Evolutionary conservation across 2,329 filamentous ascomycete genomes (phyloP), one percentile per base, ranked within the genome.

Genomic region (Sordariomycetes sp.): DNA sequence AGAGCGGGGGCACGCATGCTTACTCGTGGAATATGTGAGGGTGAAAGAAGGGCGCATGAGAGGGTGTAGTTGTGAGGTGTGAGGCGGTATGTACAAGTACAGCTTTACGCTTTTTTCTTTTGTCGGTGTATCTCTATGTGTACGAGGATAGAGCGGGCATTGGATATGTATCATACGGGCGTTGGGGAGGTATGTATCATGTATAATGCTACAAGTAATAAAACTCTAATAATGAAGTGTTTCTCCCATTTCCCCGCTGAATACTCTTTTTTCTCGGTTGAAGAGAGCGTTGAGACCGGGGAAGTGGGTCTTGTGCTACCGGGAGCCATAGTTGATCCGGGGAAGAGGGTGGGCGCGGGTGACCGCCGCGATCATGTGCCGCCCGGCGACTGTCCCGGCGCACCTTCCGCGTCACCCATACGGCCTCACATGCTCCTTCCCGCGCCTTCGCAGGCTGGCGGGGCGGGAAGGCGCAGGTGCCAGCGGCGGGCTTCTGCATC

Each of bases 1-100:
- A 32, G 28, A 28, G 24, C 22, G 53, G 43, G 34, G 28, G 25
- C 34, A 58, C 56, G 35, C 56, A 58, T 20, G 56, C 50, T 14
- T 58, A 58, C n/a, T 52, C 56, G 35, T 58, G 56, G 56, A 35
- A 37, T 18, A 37, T 57, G 46, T 57, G 25, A 53, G 24, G 24
- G 22, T 11, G 46, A n/a, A n/a, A n/a, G 46, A 51, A 11, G n/a
- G 20, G 22, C n/a, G 43, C 18, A 18, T 20, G 3, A 3, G 16
- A 11, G 20, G 11, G 46, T 12, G 10, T 16, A 11, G n/a, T 25
- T 32, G 50, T 20, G 14, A 11, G 25, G 11, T 11, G 18, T 24
- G 3, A 25, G 5, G 18, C 34, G 8, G 22, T 22, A 16, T 14
- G 12, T 14, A 40, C 37, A 40, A 35, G 37, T 16, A 14, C 10